A percentile compares a stretch with the other conserved stretches of the same genome.
These are phyloP conservation scores for Ganoderma sp. DNA, from an alignment of 1,284 basidiomycete genomes.

Conservation along the genomic window DNA sequence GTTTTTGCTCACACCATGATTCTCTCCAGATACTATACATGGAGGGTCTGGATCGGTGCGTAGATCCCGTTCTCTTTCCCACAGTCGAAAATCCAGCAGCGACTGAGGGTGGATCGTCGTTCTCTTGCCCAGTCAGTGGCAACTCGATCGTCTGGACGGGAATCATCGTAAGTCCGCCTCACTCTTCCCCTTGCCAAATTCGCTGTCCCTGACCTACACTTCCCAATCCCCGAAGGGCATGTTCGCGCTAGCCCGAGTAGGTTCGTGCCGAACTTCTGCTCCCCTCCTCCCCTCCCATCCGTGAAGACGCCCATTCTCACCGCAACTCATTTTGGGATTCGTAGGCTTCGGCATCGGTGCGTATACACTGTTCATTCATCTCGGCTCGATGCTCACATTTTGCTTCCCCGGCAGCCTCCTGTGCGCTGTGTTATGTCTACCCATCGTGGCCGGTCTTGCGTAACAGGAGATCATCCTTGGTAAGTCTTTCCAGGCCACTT, in stretches of 20 bases:
- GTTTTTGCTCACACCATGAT: neutral
- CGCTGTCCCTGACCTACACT: neutral
- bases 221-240: slow-evolving; percentile 19
- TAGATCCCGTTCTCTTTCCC: slow-evolving; percentile 1
- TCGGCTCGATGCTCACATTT: neutral
- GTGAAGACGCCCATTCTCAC: neutral
- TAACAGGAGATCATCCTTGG: slow-evolving; percentile 20
- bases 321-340: neutral
- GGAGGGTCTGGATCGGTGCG: slow-evolving; percentile 31
- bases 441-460: slow-evolving; percentile 24
- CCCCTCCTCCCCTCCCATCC: neutral
- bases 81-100: neutral
- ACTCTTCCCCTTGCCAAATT: too few species aligned
- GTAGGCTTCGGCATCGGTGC: slow-evolving; percentile 31
- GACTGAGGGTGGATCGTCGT: neutral
- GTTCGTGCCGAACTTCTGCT: slow-evolving; percentile 15
- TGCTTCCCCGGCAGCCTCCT: slow-evolving; percentile 16
- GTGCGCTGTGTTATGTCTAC: slow-evolving; percentile 25
- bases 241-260: slow-evolving; percentile 28
- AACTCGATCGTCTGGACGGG: slow-evolving; percentile 24
- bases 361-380: neutral
- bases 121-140: slow-evolving; percentile 22
- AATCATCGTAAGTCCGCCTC: slow-evolving; percentile 23
- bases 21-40: slow-evolving; percentile 26
- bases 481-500: neutral